Percentiles rank a stretch among this genome's conserved stretches.
phyloP scores from a whole-genome alignment of 2,329 filamentous ascomycete genomes.

The Eutypa lata region DNA sequence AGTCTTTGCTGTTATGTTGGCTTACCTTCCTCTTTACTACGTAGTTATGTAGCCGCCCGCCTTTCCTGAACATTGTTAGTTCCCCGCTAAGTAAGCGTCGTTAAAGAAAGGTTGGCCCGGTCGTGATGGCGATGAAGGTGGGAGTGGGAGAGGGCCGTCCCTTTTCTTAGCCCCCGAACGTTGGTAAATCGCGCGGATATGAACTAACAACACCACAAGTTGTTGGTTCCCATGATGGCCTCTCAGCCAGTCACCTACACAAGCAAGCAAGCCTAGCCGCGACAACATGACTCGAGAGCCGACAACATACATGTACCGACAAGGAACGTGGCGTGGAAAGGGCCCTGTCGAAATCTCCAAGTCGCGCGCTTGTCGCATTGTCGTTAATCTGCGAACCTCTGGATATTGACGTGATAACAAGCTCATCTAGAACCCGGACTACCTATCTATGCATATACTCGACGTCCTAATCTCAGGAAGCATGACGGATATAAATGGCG shows the following conservation, averaged over 20 bases:
- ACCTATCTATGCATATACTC: neutral
- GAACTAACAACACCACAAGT: neutral
- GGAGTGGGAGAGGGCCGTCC: neutral
- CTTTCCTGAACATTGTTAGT: neutral
- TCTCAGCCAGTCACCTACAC: neutral
- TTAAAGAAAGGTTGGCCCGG: neutral
- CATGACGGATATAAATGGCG: neutral
- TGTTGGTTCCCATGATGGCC: neutral
- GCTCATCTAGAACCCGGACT: neutral
- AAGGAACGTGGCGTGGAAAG: neutral
- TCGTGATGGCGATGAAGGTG: neutral
- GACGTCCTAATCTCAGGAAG: neutral
- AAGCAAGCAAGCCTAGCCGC: neutral
- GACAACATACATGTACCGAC: neutral
- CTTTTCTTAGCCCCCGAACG: neutral
- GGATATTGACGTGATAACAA: neutral
- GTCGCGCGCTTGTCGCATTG: neutral
- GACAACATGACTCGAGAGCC: neutral
- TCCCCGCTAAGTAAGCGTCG: neutral
- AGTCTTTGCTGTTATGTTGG: conserved; percentile 3
- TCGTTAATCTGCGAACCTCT: neutral
- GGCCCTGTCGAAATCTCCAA: neutral
- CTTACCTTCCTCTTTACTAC: neutral
- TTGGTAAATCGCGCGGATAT: neutral
- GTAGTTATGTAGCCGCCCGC: too few species aligned